phyloP scores from a whole-genome alignment of 78 protist genomes.

The Dictyostelium purpureum region DNA sequence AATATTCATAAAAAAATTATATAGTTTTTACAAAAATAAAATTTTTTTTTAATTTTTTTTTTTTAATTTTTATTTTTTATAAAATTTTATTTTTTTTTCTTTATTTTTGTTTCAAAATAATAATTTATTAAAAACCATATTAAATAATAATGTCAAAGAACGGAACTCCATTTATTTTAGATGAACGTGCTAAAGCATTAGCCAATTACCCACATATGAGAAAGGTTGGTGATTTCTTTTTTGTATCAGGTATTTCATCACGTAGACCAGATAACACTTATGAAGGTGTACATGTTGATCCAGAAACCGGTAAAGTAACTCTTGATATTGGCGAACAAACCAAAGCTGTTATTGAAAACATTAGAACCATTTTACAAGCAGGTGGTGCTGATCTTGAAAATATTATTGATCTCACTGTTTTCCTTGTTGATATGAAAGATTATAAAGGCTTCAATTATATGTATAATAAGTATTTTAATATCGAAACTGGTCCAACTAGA shows the following conservation, averaged over 20 bases:
- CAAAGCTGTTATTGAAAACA: constrained; percentile 82
- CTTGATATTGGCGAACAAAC: constrained; percentile 82
- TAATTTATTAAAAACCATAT: background rate
- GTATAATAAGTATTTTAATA: constrained; percentile 74
- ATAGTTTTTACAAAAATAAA: too few species aligned
- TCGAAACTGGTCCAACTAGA: constrained; percentile 84
- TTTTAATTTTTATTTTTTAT: too few species aligned
- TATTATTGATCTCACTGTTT: constrained; percentile 84
- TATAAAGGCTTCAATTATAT: constrained; percentile 74
- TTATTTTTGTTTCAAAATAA: too few species aligned
- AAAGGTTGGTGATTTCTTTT: constrained; percentile 75
- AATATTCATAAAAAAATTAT: too few species aligned
- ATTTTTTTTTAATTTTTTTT: too few species aligned
- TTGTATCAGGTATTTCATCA: constrained; percentile 86
- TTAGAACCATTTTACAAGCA: constrained; percentile 59
- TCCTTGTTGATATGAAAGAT: constrained; percentile 85
- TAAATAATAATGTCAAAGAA: constrained; percentile 33
- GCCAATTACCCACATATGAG: constrained; percentile 89
- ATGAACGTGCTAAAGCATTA: constrained; percentile 80
- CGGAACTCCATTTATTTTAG: constrained; percentile 71
- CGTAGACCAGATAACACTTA: constrained; percentile 88
- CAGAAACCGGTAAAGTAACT: constrained; percentile 52
- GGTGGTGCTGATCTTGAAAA: constrained; percentile 77
- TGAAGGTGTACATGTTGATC: constrained; percentile 65
- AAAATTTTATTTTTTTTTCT: too few species aligned